Evolutionary conservation across 495 filamentous ascomycete genomes (phyloP).

Genomic region (Bryoglossum gracile): DNA sequence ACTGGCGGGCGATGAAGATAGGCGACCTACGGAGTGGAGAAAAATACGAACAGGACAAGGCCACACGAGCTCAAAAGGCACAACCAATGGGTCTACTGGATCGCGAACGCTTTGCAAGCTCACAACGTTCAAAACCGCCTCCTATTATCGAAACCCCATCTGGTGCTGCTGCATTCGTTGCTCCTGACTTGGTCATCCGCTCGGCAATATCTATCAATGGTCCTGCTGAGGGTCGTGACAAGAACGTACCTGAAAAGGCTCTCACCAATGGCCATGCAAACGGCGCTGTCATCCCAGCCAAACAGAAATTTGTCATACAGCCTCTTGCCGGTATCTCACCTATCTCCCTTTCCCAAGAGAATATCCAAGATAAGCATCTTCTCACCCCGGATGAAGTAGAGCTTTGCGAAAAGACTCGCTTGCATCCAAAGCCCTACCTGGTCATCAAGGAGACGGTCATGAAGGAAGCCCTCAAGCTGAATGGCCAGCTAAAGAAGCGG

Average conservation of each 20-base stretch:
- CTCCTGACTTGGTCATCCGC: slow-evolving; percentile 65
- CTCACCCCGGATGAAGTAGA: slow-evolving; percentile 79
- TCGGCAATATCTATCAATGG: slow-evolving; percentile 39
- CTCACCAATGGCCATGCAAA: slow-evolving; percentile 36
- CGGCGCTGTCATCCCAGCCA: slow-evolving; percentile 30
- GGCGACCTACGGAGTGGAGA: slow-evolving; percentile 78
- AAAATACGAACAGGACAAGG: slow-evolving; percentile 92
- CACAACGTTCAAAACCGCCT: slow-evolving; percentile 49
- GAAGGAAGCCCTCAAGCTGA: slow-evolving; percentile 80
- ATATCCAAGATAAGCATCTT: slow-evolving; percentile 75
- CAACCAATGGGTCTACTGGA: slow-evolving; percentile 73
- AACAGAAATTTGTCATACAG: slow-evolving; percentile 35
- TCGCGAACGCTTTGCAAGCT: slow-evolving; percentile 60
- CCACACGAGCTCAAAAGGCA: slow-evolving; percentile 59
- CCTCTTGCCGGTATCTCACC: slow-evolving; percentile 52
- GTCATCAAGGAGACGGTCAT: slow-evolving; percentile 87
- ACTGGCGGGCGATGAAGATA: slow-evolving; percentile 83
- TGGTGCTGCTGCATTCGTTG: slow-evolving; percentile 63
- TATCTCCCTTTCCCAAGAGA: slow-evolving; percentile 61
- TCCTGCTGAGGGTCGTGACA: not conserved
- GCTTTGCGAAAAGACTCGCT: slow-evolving; percentile 69
- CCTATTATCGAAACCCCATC: slow-evolving; percentile 61
- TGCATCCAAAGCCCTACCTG: slow-evolving; percentile 89
- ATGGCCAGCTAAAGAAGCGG: slow-evolving; percentile 81
- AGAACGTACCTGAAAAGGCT: slow-evolving; percentile 23